Evolutionary conservation across 2,329 filamentous ascomycete genomes (phyloP).

Genomic region (Albifimbria verrucaria): DNA sequence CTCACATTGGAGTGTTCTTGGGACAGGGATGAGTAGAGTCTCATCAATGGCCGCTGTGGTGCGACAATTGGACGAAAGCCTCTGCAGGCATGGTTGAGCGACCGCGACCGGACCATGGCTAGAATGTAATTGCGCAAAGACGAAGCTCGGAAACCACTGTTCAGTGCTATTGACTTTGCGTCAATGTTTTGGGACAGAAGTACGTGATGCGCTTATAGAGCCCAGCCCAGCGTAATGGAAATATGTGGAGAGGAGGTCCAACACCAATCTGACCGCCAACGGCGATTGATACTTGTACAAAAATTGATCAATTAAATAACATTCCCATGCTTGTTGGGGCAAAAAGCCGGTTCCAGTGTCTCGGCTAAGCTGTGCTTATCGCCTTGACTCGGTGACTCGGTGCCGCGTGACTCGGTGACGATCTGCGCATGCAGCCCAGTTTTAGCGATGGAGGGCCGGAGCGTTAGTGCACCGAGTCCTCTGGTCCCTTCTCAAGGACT

Average conservation of each 20-base stretch:
- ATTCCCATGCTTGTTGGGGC: no score
- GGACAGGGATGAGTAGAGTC: neutral
- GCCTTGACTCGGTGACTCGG: neutral
- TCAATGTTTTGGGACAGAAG: no score
- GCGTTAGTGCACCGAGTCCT: neutral
- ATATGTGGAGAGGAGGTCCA: neutral
- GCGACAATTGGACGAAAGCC: neutral
- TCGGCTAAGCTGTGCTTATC: neutral
- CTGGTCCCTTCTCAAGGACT: neutral
- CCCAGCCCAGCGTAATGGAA: no score
- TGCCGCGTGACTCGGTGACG: conserved; percentile 1
- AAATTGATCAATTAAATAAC: no score
- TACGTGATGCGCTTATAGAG: no score
- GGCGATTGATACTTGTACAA: no score
- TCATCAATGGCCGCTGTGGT: neutral
- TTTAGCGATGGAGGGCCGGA: neutral
- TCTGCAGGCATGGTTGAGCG: neutral
- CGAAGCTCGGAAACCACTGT: neutral
- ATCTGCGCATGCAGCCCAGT: neutral
- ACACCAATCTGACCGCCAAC: neutral
- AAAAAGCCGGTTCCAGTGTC: neutral
- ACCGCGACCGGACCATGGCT: neutral
- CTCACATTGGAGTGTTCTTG: neutral
- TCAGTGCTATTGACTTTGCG: no score
- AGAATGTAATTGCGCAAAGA: neutral